These are phyloP conservation scores for Lachnellula subtilissima DNA, from an alignment of 2,329 filamentous ascomycete genomes.

Conservation along the genomic window DNA sequence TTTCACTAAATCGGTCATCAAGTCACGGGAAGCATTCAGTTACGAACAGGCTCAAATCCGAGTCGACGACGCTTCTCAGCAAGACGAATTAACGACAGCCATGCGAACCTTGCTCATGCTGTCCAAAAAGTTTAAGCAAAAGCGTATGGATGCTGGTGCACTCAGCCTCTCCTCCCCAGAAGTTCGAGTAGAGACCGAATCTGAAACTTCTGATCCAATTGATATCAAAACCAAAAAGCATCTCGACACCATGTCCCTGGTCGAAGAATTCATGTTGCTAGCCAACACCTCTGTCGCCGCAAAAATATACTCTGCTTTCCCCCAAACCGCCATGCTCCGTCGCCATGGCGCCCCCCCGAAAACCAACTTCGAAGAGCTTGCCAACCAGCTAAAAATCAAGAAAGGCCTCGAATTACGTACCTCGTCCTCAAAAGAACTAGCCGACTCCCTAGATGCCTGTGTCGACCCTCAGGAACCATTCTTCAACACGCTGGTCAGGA, in stretches of 20 bases:
- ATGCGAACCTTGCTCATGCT: slow-evolving; percentile 84
- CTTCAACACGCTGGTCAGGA: slow-evolving; percentile 97
- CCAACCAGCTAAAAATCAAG: slow-evolving; percentile 86
- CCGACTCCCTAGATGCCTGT: slow-evolving; percentile 84
- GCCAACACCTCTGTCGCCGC: slow-evolving; percentile 92
- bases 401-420: slow-evolving; percentile 72
- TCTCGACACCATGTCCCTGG: slow-evolving; percentile 92
- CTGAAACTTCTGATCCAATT: slow-evolving; percentile 90
- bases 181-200: slow-evolving; percentile 91
- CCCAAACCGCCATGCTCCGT: slow-evolving; percentile 89
- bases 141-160: slow-evolving; percentile 93
- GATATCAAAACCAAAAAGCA: slow-evolving; percentile 94
- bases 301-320: slow-evolving; percentile 87
- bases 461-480: slow-evolving; percentile 78
- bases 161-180: slow-evolving; percentile 96
- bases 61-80: slow-evolving; percentile 83
- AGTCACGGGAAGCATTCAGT: slow-evolving; percentile 92
- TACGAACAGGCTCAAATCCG: slow-evolving; percentile 94
- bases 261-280: slow-evolving; percentile 98
- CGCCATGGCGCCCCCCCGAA: slow-evolving; percentile 89
- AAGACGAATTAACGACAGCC: slow-evolving; percentile 82
- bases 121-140: slow-evolving; percentile 89
- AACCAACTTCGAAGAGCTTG: slow-evolving; percentile 92
- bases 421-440: slow-evolving; percentile 87
- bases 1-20: slow-evolving; percentile 97